Conservation (phyloP, 2,329 filamentous ascomycete genomes). For the Pyrenophora seminiperda region DNA sequence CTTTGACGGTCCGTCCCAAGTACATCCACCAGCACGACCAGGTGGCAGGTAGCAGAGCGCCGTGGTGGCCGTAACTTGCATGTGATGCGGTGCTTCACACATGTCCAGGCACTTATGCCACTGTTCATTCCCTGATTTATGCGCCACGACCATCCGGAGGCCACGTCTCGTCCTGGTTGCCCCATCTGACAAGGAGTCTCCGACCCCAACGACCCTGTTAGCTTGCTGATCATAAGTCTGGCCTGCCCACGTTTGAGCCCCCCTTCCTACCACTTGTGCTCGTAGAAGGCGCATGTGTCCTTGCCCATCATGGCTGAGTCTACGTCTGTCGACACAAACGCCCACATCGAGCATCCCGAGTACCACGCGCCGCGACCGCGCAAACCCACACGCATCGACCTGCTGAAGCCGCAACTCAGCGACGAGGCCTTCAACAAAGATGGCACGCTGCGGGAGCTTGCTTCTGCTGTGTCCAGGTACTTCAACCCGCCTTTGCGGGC, state of each 20-base stretch:
- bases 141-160: slow-evolving; percentile 3
- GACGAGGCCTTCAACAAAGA: slow-evolving; percentile 37
- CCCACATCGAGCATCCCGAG: slow-evolving; percentile 33
- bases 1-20: not conserved
- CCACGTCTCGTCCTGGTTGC: slow-evolving; percentile 14
- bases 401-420: slow-evolving; percentile 43
- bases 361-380: slow-evolving; percentile 44
- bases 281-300: slow-evolving; percentile 28
- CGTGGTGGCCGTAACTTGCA: not conserved
- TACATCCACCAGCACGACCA: not conserved
- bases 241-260: slow-evolving; percentile 35
- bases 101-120: not conserved
- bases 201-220: slow-evolving; percentile 24
- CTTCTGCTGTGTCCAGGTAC: slow-evolving; percentile 46
- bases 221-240: slow-evolving; percentile 34
- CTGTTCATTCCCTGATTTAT: slow-evolving; percentile 7
- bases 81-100: slow-evolving; percentile 1
- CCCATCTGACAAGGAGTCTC: slow-evolving; percentile 20
- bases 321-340: slow-evolving; percentile 33
- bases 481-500: slow-evolving; percentile 61
- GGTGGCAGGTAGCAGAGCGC: not conserved
- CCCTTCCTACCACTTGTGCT: slow-evolving; percentile 13
- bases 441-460: slow-evolving; percentile 30
- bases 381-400: slow-evolving; percentile 42
- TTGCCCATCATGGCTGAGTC: slow-evolving; percentile 41